phyloP scores from a whole-genome alignment of 768 basidiomycete species.

The Trametes gibbosa region DNA sequence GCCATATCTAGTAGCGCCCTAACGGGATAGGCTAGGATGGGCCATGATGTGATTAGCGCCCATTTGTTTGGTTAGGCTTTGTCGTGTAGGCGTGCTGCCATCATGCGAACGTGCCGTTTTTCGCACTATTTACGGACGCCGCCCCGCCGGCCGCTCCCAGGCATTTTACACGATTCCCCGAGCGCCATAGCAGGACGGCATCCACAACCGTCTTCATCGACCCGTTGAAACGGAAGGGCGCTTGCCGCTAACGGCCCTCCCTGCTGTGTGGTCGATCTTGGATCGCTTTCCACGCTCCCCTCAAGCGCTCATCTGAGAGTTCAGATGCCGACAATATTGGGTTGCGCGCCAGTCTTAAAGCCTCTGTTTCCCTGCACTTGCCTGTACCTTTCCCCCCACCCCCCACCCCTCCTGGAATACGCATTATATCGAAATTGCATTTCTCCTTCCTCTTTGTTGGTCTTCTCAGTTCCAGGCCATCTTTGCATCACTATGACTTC shows the following conservation, averaged over 20 bases:
- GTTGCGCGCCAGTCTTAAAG: constrained; percentile 11
- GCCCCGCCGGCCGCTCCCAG: not conserved
- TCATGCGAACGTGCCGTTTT: not conserved
- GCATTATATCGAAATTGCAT: too few relatives aligned
- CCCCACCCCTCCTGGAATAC: too few relatives aligned
- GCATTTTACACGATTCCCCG: not conserved
- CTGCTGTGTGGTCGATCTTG: constrained; percentile 1
- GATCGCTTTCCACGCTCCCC: constrained; percentile 3
- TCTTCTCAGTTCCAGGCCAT: not conserved
- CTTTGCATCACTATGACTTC: not conserved
- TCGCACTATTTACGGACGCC: not conserved
- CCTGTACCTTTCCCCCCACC: not conserved
- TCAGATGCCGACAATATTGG: constrained; percentile 8
- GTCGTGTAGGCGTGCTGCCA: constrained; percentile 9
- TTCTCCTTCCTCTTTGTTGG: not conserved
- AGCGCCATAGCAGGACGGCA: not conserved
- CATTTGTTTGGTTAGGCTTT: constrained; percentile 9
- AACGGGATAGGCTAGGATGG: too few relatives aligned
- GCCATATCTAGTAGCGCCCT: too few relatives aligned
- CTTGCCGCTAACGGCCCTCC: not conserved
- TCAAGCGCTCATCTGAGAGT: constrained; percentile 1
- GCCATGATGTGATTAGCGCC: not conserved
- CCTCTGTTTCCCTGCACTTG: not conserved
- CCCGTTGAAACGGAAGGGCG: not conserved
- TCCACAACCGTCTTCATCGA: not conserved